Percentiles rank a stretch among this genome's conserved stretches.
These are phyloP conservation scores for Calonectria henricotiae DNA, from an alignment of 2,329 filamentous ascomycete species.

Conservation along the genomic window DNA sequence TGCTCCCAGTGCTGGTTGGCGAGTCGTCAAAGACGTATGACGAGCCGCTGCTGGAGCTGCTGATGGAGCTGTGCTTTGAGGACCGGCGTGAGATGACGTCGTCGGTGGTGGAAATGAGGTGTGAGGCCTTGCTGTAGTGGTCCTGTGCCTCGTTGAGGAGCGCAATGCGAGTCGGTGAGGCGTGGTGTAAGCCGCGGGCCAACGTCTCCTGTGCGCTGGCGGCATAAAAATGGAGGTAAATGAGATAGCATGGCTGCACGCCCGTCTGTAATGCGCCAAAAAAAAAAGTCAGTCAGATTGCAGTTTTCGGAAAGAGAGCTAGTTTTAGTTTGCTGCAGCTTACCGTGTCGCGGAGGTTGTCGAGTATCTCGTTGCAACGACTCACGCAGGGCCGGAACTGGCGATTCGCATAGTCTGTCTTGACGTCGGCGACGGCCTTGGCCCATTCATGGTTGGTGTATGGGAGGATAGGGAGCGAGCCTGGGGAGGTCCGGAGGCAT, in stretches of 20 bases:
- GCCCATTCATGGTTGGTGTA: slow-evolving; percentile 69
- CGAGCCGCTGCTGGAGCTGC: slow-evolving; percentile 35
- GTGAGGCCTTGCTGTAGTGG: slow-evolving; percentile 68
- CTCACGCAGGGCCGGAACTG: slow-evolving; percentile 70
- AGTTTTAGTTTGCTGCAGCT: slow-evolving; percentile 44
- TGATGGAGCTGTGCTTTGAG: slow-evolving; percentile 39
- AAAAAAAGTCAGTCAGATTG: slow-evolving; percentile 38
- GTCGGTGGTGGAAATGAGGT: slow-evolving; percentile 67
- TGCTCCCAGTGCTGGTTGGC: slow-evolving; percentile 65
- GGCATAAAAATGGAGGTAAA: slow-evolving; percentile 76
- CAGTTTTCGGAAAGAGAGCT: slow-evolving; percentile 3
- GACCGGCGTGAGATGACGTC: slow-evolving; percentile 60
- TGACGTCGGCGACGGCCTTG: slow-evolving; percentile 68
- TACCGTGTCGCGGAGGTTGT: slow-evolving; percentile 65
- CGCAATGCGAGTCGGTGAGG: slow-evolving; percentile 64
- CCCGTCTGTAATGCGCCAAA: slow-evolving; percentile 50
- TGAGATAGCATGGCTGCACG: slow-evolving; percentile 70
- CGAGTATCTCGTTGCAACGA: slow-evolving; percentile 70
- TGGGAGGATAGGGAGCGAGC: slow-evolving; percentile 57
- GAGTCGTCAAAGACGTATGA: slow-evolving; percentile 42
- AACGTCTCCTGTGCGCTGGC: slow-evolving; percentile 74
- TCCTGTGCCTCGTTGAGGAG: slow-evolving; percentile 68
- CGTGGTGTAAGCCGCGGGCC: slow-evolving; percentile 65
- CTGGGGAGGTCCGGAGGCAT: slow-evolving; percentile 43
- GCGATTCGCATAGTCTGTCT: slow-evolving; percentile 68